Evolutionary conservation across 352 stramenopile species (phyloP).

Genomic region (Globisporangium recalcitrans): DNA sequence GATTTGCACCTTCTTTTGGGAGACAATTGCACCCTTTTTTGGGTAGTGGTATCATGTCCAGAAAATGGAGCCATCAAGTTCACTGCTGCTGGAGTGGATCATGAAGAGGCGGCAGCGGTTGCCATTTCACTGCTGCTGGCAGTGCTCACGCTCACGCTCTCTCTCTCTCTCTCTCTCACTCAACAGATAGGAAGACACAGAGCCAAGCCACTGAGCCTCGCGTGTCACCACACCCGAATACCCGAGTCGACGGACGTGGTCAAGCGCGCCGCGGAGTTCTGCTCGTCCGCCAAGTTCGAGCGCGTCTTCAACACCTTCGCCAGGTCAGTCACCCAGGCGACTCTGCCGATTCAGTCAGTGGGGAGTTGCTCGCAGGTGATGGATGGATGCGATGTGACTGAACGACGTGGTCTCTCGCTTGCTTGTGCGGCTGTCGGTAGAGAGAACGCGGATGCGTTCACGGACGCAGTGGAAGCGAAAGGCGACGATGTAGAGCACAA

Average conservation of each 20-base stretch:
- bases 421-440: slow-evolving; percentile 13
- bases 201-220: neutral
- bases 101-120: neutral
- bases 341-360: no score
- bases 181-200: no score
- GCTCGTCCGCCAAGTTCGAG: slow-evolving; percentile 60
- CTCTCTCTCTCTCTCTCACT: no score
- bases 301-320: slow-evolving; percentile 67
- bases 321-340: slow-evolving; percentile 22
- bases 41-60: neutral
- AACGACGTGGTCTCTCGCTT: neutral
- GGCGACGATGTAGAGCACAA: slow-evolving; percentile 64
- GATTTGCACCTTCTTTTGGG: neutral
- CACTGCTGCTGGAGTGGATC: neutral
- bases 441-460: slow-evolving; percentile 49
- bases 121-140: no score
- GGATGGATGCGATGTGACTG: neutral
- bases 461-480: slow-evolving; percentile 58
- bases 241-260: slow-evolving; percentile 29
- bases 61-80: neutral
- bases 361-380: no score
- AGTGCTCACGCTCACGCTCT: no score
- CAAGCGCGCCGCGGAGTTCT: slow-evolving; percentile 60
- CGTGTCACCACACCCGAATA: neutral
- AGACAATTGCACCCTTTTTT: neutral